phyloP scores from a whole-genome alignment of 2,329 filamentous ascomycete genomes.

The Parafenestella ontariensis region DNA sequence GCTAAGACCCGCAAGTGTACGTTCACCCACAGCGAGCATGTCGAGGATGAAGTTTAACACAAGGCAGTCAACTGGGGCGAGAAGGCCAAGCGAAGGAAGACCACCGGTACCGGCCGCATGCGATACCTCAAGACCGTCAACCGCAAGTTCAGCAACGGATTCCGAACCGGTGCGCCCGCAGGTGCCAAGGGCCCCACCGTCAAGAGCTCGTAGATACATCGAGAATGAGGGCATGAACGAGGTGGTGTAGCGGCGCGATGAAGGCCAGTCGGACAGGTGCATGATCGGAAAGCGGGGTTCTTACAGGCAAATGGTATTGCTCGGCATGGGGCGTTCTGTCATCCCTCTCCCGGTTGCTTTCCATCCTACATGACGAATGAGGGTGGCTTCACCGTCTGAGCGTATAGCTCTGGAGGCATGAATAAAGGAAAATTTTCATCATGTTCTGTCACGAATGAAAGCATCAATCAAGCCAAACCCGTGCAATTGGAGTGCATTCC shows the following conservation, averaged over 20 bases:
- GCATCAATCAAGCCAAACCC: constrained; percentile 26
- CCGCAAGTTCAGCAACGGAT: constrained; percentile 96
- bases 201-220: constrained; percentile 28
- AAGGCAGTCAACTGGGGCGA: constrained; percentile 95
- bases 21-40: constrained; percentile 53
- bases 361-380: constrained; percentile 40
- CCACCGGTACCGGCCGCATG: constrained; percentile 95
- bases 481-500: not conserved
- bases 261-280: constrained; percentile 35
- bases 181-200: constrained; percentile 71
- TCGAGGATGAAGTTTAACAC: constrained; percentile 33
- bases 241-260: constrained; percentile 33
- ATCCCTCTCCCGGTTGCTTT: constrained; percentile 44
- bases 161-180: constrained; percentile 90
- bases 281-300: constrained; percentile 41
- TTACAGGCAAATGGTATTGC: constrained; percentile 47
- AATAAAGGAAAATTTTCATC: constrained; percentile 48
- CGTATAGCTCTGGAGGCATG: constrained; percentile 45
- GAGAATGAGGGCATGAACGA: constrained; percentile 18
- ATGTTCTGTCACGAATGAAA: constrained; percentile 50
- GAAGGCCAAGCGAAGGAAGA: constrained; percentile 99
- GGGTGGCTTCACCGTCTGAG: constrained; percentile 36
- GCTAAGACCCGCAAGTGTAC: constrained; percentile 99
- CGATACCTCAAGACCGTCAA: constrained; percentile 91
- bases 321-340: constrained; percentile 49